Base-by-base conservation (phyloP, 805 yeast species). In the Teunomyces barrocoloradensis region DNA sequence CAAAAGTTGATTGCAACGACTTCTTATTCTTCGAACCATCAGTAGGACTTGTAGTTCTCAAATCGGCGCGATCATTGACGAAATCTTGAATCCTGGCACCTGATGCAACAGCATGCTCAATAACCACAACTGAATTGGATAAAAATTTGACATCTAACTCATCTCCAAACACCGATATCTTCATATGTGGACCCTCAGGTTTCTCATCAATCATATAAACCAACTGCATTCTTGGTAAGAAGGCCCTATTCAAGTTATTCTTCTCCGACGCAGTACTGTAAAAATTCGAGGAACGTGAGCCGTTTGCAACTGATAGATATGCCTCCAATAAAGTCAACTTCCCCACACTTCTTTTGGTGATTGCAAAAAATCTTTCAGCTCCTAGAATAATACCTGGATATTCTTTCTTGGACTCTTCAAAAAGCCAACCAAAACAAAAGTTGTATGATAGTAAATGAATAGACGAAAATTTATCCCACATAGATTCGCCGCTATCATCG, bases 301-400 rank as follows among this genome's bases (percentile, higher is more conserved):
- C 89, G 53, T 79, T 79, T 0, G 96, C 91, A 1, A 84, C 81
- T 0, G 96, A 80, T 2, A 87, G 55, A 57, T 81, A 89, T 3
- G 89, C 86, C 39, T 84, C 87, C 44, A 79, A 72, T 47, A 89
- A 68, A 0, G 89, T 79, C 34, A 89, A 69, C 52, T 84, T 83
- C 2, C 96, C 96, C 35, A 80, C 64, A 6, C 71, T 72, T 13
- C 79, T 77, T 40, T 82, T 84, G 18, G 84, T 76, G 0, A 82
- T 79, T 1, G 89, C 81, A 51, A 83, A 86, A 17, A 89, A 78
- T 13, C 83, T 69, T 53, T 87, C 89, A 46, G 86, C 88, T 0
- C 97, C 97, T 27, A 82, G 51, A 33, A 87, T 82, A n/a, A 89
- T 58, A 9, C 97, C 97, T 0, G 89, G 89, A 45, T 69, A 73